These are phyloP conservation scores for Kazachstania sp. DNA, from an alignment of 1,139 yeast genomes.

Conservation along the genomic window DNA sequence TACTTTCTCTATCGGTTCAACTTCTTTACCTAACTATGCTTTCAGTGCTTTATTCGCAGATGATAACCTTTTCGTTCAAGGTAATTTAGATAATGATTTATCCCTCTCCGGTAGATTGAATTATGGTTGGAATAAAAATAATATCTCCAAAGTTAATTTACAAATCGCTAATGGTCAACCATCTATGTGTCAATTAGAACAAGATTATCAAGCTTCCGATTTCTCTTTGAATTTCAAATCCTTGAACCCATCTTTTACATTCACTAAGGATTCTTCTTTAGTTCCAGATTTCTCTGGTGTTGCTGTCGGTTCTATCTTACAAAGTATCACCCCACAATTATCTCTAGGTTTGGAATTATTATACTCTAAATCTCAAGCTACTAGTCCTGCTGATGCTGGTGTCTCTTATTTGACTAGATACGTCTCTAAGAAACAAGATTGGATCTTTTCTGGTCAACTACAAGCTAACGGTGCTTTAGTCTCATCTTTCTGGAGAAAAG, in stretches of 20 bases:
- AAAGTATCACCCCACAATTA: conserved; percentile 73
- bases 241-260: conserved; percentile 74
- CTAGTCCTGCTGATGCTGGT: conserved; percentile 85
- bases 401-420: conserved; percentile 88
- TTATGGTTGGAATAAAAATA: conserved; percentile 80
- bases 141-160: conserved; percentile 75
- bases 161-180: conserved; percentile 89
- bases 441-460: conserved; percentile 92
- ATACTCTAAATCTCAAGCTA: conserved; percentile 70
- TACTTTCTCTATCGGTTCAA: conserved; percentile 83
- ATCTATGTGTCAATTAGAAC: conserved; percentile 92
- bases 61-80: conserved; percentile 81
- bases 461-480: conserved; percentile 88
- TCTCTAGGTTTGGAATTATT: conserved; percentile 90
- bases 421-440: conserved; percentile 55
- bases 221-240: conserved; percentile 84
- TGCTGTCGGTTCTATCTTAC: conserved; percentile 83
- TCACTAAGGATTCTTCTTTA: conserved; percentile 33
- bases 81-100: conserved; percentile 79
- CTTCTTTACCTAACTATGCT: conserved; percentile 83
- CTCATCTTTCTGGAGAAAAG: conserved; percentile 91
- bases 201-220: conserved; percentile 86
- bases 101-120: conserved; percentile 84
- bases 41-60: conserved; percentile 86
- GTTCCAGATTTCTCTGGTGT: conserved; percentile 74